Conservation (phyloP, 2,329 filamentous ascomycete species). For the Alternaria incomplexa region DNA sequence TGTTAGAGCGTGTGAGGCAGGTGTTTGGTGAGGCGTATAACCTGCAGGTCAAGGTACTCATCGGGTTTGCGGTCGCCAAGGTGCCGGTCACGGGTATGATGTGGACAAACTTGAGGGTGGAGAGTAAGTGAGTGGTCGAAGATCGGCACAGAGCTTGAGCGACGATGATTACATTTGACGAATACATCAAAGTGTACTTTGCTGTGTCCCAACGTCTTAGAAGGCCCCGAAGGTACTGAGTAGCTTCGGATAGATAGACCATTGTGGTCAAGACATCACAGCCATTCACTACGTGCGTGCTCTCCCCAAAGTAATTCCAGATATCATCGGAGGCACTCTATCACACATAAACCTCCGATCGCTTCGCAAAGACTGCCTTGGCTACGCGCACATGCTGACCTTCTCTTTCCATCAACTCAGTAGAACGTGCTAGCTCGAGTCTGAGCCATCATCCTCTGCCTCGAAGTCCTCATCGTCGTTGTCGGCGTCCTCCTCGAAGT, state of each 20-base stretch:
- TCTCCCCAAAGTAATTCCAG: not conserved
- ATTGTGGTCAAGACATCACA: not conserved
- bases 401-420: not conserved
- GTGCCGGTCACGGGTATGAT: conserved; percentile 13
- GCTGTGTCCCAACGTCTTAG: not conserved
- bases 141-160: not conserved
- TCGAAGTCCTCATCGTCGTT: conserved; percentile 1
- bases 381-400: not conserved
- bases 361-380: not conserved
- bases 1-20: not conserved
- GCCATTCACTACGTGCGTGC: not conserved
- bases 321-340: not conserved
- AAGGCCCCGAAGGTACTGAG: not conserved
- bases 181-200: not conserved
- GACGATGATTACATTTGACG: not conserved
- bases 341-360: not conserved
- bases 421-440: not conserved
- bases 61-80: conserved; percentile 17
- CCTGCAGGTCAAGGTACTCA: conserved; percentile 19
- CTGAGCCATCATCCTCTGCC: not conserved
- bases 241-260: not conserved
- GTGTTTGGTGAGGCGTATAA: conserved; percentile 17
- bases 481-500: not conserved
- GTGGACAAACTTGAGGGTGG: conserved; percentile 13
- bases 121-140: not conserved